Conservation (phyloP, 2,329 filamentous ascomycete species). For the Podosphaera aphanis region DNA sequence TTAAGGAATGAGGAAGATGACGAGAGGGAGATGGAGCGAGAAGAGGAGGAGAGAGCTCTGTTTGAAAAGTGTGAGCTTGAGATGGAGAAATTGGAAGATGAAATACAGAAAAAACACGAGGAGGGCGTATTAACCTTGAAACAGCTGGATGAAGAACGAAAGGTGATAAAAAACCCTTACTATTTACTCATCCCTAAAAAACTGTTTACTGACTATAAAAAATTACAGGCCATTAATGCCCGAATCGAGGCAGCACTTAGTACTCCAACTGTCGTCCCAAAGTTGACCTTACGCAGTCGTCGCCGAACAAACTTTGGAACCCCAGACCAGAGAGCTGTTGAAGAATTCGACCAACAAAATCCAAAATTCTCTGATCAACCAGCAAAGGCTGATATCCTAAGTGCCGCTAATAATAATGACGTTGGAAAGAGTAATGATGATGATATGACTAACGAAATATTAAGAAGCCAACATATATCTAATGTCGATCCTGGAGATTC, state of each 20-base stretch:
- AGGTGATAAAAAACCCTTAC: constrained; percentile 4
- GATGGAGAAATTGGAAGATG: constrained; percentile 12
- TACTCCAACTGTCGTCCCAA: constrained; percentile 9
- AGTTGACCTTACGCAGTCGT: constrained; percentile 9
- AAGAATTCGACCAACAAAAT: not conserved
- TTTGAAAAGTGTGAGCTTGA: constrained; percentile 8
- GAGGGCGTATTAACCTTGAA: constrained; percentile 9
- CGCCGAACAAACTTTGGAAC: not conserved
- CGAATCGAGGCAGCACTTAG: constrained; percentile 12
- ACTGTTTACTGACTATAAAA: not conserved
- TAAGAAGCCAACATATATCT: too few relatives aligned
- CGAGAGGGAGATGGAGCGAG: constrained; percentile 5
- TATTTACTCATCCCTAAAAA: not conserved
- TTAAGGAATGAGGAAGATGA: constrained; percentile 8
- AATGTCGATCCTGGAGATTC: too few relatives aligned
- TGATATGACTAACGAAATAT: not conserved
- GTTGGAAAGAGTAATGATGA: not conserved
- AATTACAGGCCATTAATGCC: constrained; percentile 10
- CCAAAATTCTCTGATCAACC: not conserved
- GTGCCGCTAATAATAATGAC: not conserved
- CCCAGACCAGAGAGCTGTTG: not conserved
- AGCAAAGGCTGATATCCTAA: not conserved
- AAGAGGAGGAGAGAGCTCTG: constrained; percentile 6
- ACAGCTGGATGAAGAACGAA: constrained; percentile 11
- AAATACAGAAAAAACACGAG: constrained; percentile 10